phyloP scores from a whole-genome alignment of 345 rosid species.

The Stellera chamaejasme region DNA sequence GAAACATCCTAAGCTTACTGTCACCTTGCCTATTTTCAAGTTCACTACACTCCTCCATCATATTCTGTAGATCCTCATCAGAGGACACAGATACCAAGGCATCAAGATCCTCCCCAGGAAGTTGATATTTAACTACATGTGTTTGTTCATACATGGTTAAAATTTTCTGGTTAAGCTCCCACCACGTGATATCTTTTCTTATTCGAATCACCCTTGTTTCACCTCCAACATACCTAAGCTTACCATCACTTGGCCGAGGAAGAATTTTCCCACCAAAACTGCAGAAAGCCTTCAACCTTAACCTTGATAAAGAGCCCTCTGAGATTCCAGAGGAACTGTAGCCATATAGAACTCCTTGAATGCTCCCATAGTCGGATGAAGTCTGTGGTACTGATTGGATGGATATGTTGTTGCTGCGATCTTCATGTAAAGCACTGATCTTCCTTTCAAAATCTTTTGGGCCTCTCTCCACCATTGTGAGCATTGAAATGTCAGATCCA shows the following conservation, averaged over 20 bases:
- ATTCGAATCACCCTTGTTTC: conserved; percentile 62
- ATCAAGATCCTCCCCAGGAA: conserved; percentile 95
- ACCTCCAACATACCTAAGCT: conserved; percentile 90
- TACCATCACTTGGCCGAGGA: conserved; percentile 87
- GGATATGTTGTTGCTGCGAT: conserved; percentile 37
- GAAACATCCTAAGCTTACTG: conserved; percentile 65
- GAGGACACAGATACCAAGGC: conserved; percentile 87
- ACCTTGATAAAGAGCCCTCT: conserved; percentile 30
- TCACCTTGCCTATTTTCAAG: conserved; percentile 47
- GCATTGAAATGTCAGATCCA: conserved; percentile 54
- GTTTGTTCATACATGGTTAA: conserved; percentile 53
- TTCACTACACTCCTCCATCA: conserved; percentile 79
- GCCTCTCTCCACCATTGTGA: conserved; percentile 32
- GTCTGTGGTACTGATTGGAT: conserved; percentile 39
- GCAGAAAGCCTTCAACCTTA: conserved; percentile 68
- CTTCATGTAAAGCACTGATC: conserved; percentile 30
- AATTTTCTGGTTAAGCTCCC: conserved; percentile 51
- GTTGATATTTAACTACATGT: conserved; percentile 74
- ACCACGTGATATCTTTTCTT: conserved; percentile 57
- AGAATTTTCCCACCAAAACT: conserved; percentile 85
- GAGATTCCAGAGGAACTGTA: conserved; percentile 39
- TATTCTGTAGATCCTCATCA: conserved; percentile 80
- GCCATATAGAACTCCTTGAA: conserved; percentile 14
- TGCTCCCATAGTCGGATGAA: conserved; percentile 29
- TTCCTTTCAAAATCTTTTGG: conserved; percentile 40